phyloP scores from a whole-genome alignment of 2,329 filamentous ascomycete genomes.

The Alternaria arbusti region DNA sequence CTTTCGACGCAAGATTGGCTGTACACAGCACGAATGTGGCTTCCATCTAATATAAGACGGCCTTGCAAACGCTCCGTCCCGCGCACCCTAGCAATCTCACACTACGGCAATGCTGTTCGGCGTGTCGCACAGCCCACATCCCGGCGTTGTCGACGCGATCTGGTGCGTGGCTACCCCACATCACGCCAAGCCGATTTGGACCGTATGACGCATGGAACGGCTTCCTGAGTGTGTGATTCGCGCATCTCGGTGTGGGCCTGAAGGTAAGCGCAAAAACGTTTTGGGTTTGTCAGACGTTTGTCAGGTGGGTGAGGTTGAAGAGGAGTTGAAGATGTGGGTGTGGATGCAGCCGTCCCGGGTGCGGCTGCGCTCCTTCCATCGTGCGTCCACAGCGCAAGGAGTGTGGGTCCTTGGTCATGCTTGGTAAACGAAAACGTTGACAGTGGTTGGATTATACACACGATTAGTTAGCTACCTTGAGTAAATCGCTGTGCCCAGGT shows the following conservation, averaged over 20 bases:
- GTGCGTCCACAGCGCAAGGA: not conserved
- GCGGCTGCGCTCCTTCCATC: not conserved
- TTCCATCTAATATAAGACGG: constrained; percentile 4
- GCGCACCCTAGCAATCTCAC: not conserved
- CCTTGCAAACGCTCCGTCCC: not conserved
- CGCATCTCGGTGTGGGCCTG: constrained; percentile 1
- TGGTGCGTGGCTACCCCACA: constrained; percentile 33
- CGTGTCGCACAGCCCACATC: constrained; percentile 3
- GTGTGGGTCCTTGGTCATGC: not conserved
- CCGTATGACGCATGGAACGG: constrained; percentile 13
- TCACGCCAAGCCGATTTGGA: constrained; percentile 16
- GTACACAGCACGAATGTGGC: not conserved
- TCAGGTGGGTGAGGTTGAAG: constrained; percentile 7
- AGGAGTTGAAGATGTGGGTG: not conserved
- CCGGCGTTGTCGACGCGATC: not conserved
- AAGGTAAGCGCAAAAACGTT: not conserved
- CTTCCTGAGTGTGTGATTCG: constrained; percentile 15
- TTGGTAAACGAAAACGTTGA: not conserved
- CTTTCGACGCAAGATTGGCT: not conserved
- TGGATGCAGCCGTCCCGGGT: not conserved
- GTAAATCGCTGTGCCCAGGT: not conserved
- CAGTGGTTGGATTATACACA: not conserved
- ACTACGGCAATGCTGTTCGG: constrained; percentile 30
- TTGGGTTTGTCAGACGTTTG: constrained; percentile 23
- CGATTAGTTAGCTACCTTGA: not conserved